Evolutionary conservation across 257 asterid genomes (phyloP).

Genomic region (Penstemon eatonii): DNA sequence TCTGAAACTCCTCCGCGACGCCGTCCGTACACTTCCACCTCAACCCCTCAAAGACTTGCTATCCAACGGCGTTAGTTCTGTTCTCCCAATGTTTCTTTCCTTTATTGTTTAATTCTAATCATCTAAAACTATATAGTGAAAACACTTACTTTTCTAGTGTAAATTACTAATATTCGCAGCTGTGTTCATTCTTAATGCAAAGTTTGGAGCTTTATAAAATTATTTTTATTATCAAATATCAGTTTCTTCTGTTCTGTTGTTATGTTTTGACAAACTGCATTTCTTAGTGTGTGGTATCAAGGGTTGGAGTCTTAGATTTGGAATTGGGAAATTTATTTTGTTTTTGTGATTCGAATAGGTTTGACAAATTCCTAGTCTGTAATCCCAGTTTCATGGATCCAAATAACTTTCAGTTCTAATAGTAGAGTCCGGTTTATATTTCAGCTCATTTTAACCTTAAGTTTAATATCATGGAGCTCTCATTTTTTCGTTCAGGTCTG

Average conservation of each 20-base stretch:
- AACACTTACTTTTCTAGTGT: not conserved
- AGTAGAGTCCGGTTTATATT: not conserved
- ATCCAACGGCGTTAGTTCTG: conserved; percentile 55
- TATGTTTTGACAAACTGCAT: not conserved
- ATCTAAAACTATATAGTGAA: conserved; percentile 7
- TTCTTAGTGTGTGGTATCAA: not conserved
- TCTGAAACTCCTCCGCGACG: conserved; percentile 41
- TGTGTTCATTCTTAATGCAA: not conserved
- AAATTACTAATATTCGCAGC: not conserved
- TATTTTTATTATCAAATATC: not conserved
- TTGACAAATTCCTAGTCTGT: not conserved
- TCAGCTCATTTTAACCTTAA: not conserved
- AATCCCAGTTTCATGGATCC: not conserved
- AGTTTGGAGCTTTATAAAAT: conserved; percentile 1
- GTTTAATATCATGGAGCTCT: conserved; percentile 22
- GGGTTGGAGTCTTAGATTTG: not conserved
- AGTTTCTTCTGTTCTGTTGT: not conserved
- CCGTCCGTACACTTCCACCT: conserved; percentile 54
- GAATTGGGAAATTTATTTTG: not conserved
- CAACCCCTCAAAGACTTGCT: conserved; percentile 56
- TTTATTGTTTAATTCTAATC: conserved; percentile 12
- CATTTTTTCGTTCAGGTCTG: conserved; percentile 54
- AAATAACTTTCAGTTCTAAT: not conserved
- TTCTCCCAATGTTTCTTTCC: conserved; percentile 2
- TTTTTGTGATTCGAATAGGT: not conserved